Base-by-base conservation (phyloP, 352 stramenopile species). In the Phytopythium vexans region DNA sequence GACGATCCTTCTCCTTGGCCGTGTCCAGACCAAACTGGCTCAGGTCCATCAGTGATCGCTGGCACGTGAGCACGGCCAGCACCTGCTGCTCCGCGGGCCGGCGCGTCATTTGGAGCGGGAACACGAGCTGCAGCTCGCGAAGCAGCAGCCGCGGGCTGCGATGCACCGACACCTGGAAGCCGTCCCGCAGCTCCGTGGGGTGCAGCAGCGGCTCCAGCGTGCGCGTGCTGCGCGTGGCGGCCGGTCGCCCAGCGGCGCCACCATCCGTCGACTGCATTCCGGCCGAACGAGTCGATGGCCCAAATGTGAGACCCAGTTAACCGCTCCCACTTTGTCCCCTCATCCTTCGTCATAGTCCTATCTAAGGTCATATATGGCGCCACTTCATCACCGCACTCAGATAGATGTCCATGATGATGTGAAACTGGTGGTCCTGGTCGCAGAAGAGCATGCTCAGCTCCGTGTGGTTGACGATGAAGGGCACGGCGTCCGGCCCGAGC, bases 1-100 rank as follows among this genome's bases (percentile, higher is more conserved):
- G 74, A 32, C 92, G 77, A 75, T 99, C 94, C 60, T 99, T 99
- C 77, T 99, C 96, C 36, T 69, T 58, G 62, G 98, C 96, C 32
- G 97, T 90, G 41, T 97, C 81, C 54, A 96, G 72, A 34, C 94
- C 94, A 34, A 98, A 94, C 48, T 94, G 84, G n/a, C 97, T 96
- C 43, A 98, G 71, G 82, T 99, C 94, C 73, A 98, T 86, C 44
- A 85, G 74, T 42, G 96, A 88, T 42, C 81, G 82, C 74, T 99
- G 96, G 72, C 94, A 98, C 34, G 96, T 98, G 41, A 97, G 80
- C 42, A 99, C 83, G 0, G 88, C 92, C 37, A 98, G 69, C 52
- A 97, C 59, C 52, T 51, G 64, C 38, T 58, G 61, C 14, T 73
- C 64, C 51, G 49, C 60, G 32, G 57, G 64, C 42, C 67, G 60